Conservation (phyloP, 2,329 filamentous ascomycete species). For the Fusarium pseudograminearum region DNA sequence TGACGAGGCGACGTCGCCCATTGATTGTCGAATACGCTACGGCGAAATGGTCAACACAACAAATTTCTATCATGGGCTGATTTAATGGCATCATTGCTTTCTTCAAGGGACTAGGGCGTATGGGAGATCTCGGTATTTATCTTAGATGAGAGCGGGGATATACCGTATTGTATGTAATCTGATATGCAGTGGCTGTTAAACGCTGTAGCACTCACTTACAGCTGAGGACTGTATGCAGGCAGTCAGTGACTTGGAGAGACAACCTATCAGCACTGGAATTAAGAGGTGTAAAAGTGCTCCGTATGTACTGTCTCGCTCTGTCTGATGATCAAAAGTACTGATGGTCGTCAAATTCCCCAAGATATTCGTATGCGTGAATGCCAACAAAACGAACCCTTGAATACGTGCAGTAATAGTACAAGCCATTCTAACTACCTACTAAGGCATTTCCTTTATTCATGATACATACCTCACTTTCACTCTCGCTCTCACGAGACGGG, state of each 20-base stretch:
- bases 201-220: conserved; percentile 18
- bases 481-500: background rate
- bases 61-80: conserved; percentile 44
- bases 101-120: conserved; percentile 6
- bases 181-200: conserved; percentile 28
- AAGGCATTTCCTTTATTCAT: conserved; percentile 27
- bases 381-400: conserved; percentile 8
- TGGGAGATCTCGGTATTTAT: conserved; percentile 32
- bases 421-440: too few species aligned
- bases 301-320: conserved; percentile 8
- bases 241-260: background rate
- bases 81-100: conserved; percentile 36
- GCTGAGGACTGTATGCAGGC: background rate
- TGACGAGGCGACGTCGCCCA: conserved; percentile 23
- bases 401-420: background rate
- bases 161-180: conserved; percentile 20
- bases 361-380: conserved; percentile 12
- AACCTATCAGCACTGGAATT: conserved; percentile 1
- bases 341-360: conserved; percentile 10
- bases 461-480: background rate
- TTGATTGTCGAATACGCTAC: conserved; percentile 40
- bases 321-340: conserved; percentile 1
- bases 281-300: background rate
- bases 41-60: conserved; percentile 29
- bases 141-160: conserved; percentile 16